These are phyloP conservation scores for Paecilomyces fulvus DNA, from an alignment of 2,329 filamentous ascomycete species.

Conservation along the genomic window DNA sequence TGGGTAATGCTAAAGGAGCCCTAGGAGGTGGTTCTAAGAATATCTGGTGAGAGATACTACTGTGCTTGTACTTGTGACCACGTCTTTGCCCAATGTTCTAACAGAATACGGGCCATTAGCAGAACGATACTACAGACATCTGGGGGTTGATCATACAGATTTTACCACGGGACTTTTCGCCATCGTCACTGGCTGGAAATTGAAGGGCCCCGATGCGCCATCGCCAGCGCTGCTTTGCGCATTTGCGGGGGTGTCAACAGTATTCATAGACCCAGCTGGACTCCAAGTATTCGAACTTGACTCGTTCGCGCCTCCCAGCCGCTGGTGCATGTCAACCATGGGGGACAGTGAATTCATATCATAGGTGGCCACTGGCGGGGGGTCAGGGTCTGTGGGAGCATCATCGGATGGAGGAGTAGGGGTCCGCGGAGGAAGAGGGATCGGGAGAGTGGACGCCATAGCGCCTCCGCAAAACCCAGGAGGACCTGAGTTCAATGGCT, in stretches of 20 bases:
- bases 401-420: constrained; percentile 56
- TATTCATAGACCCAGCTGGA: constrained; percentile 28
- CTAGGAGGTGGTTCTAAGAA: constrained; percentile 85
- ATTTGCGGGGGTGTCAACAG: constrained; percentile 19
- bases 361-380: constrained; percentile 22
- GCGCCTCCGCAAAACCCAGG: constrained; percentile 1
- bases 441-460: constrained; percentile 54
- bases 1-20: constrained; percentile 79
- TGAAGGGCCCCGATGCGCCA: constrained; percentile 59
- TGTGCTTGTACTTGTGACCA: constrained; percentile 97
- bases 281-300: constrained; percentile 19
- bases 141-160: constrained; percentile 50
- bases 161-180: constrained; percentile 64
- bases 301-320: constrained; percentile 16
- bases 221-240: constrained; percentile 21
- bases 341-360: constrained; percentile 43
- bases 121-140: not conserved
- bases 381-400: constrained; percentile 14
- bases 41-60: constrained; percentile 91
- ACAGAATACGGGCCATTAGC: constrained; percentile 13
- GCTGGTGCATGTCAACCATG: constrained; percentile 28
- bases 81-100: constrained; percentile 85
- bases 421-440: constrained; percentile 54
- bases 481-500: not conserved
- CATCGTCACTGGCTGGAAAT: constrained; percentile 79